Evolutionary conservation across 1,139 yeast species (phyloP).

Genomic region (Taphrina communis): DNA sequence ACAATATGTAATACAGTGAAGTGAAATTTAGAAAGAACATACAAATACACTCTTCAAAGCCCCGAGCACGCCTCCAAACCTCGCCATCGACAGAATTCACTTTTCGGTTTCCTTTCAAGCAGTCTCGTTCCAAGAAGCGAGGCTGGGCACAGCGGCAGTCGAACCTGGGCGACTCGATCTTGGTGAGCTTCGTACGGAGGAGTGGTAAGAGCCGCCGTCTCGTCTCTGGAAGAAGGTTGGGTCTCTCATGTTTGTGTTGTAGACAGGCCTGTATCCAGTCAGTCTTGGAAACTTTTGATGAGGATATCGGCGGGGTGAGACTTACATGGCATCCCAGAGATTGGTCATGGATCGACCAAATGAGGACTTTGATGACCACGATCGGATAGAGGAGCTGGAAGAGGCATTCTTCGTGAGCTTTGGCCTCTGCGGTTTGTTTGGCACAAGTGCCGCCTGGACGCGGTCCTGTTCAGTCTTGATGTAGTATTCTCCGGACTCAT

Average conservation of each 20-base stretch:
- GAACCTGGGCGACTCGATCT: slow-evolving; percentile 10
- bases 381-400: slow-evolving; percentile 18
- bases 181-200: slow-evolving; percentile 4
- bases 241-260: slow-evolving; percentile 26
- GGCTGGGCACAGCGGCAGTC: slow-evolving; percentile 12
- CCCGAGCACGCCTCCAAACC: background rate
- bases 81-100: background rate
- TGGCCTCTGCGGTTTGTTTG: slow-evolving; percentile 14
- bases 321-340: slow-evolving; percentile 25
- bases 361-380: slow-evolving; percentile 22
- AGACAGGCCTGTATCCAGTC: slow-evolving; percentile 14
- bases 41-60: background rate
- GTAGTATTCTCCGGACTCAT: slow-evolving; percentile 14
- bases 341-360: slow-evolving; percentile 9
- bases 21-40: background rate
- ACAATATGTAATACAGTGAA: slow-evolving; percentile 3
- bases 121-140: background rate
- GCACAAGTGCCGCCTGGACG: background rate
- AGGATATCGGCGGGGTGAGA: background rate
- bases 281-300: too few species aligned
- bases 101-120: background rate
- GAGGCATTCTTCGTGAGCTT: slow-evolving; percentile 8
- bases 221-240: slow-evolving; percentile 16
- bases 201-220: slow-evolving; percentile 15
- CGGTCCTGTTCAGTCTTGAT: slow-evolving; percentile 2